Conservation (phyloP, 2,329 filamentous ascomycete species). For the Cladosporium phlei region DNA sequence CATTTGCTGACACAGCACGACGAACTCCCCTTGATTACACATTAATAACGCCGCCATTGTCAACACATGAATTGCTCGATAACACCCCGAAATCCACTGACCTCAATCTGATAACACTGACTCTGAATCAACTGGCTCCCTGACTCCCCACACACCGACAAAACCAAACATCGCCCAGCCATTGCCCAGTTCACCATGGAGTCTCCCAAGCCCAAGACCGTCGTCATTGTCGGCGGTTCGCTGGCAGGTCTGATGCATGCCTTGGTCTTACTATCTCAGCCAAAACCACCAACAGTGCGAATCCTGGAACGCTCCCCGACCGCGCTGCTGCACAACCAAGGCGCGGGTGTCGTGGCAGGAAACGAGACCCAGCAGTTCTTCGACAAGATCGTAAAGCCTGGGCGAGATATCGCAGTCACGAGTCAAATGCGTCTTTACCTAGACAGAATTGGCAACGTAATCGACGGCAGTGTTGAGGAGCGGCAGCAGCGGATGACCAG, state of each 20-base stretch:
- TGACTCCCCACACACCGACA: too few relatives aligned
- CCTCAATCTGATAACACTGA: background rate
- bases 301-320: constrained; percentile 42
- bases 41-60: too few relatives aligned
- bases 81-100: background rate
- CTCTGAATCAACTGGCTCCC: too few relatives aligned
- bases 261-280: constrained; percentile 23
- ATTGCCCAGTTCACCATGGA: constrained; percentile 3
- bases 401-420: constrained; percentile 30
- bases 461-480: constrained; percentile 26
- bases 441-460: constrained; percentile 25
- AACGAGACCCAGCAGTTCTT: constrained; percentile 42
- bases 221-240: constrained; percentile 30
- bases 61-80: too few relatives aligned
- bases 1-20: too few relatives aligned
- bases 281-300: constrained; percentile 21
- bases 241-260: constrained; percentile 28
- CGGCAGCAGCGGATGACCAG: constrained; percentile 44
- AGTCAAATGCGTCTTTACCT: constrained; percentile 27
- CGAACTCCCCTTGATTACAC: too few relatives aligned
- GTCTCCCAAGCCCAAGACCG: constrained; percentile 18
- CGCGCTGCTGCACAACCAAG: constrained; percentile 44
- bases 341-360: constrained; percentile 46
- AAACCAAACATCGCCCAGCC: too few relatives aligned
- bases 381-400: constrained; percentile 37